Base-by-base conservation (phyloP, 1,139 yeast species). In the Debaryomycetaceae sp. region DNA sequence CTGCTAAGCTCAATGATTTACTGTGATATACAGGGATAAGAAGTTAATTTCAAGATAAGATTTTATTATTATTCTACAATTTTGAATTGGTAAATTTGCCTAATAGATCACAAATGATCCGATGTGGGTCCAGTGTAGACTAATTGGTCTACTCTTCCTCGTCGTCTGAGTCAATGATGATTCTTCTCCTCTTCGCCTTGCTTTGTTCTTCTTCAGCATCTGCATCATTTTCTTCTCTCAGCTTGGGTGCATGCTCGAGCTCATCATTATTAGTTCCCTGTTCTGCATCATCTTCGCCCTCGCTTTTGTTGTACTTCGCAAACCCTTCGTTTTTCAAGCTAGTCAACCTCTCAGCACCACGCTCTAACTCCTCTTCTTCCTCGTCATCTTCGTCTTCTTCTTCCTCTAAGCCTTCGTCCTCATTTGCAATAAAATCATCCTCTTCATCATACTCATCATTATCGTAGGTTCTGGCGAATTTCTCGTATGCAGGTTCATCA, bases 141-240 rank as follows among this genome's bases (percentile, higher is more conserved):
- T 9, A 38, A 37, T 42, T 31, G 41, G 30, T 17, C 19, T 37
- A 33, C 43, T 58, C 56, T 41, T 67, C 70, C 17, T 67, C 73
- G 11, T 70, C 75, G 35, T 70, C 75, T 15, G 74, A 68, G 38
- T 70, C 75, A 38, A 70, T 64, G 45, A 70, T 70, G 49, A 75
- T 60, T 55, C 75, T 65, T 50, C 68, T 63, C 52, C 68, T 70
- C 37, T 73, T 58, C 8, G 53, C 43, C 41, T 51, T 53, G 38
- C 76, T 81, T 28, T 78, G 83, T 33, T 79, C 84, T 19, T 82
- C 88, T 34, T 80, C 85, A 35, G 79, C 83, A 33, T 81, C 78
- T 35, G 32, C 38, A 24, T 31, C 37, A 13, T 33, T 33, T 19
- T 81, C 87, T 35, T 80, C 85, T 35, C 79, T 81, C 30, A 81